These are phyloP conservation scores for Cryptosporidium meleagridis DNA, from an alignment of 169 alveolate species.

Conservation along the genomic window DNA sequence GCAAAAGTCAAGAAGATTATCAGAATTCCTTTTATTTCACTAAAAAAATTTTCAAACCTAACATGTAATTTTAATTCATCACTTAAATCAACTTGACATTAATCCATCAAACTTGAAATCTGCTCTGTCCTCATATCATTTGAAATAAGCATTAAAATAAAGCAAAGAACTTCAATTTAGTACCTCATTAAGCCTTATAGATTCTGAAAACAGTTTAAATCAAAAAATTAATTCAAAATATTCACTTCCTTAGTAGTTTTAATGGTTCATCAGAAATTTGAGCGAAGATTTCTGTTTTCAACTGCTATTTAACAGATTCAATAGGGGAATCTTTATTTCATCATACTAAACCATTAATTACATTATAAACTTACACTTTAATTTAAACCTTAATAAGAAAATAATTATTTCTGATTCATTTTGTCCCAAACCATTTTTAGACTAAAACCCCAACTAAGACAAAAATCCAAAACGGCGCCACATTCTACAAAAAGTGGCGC, in stretches of 20 bases:
- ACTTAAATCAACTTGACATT: not conserved
- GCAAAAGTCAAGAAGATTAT: not conserved
- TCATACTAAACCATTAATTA: constrained; percentile 4
- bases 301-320: constrained; percentile 19
- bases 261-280: constrained; percentile 39
- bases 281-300: constrained; percentile 66
- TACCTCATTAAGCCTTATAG: not conserved
- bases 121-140: not conserved
- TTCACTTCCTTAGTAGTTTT: too few species aligned
- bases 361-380: not conserved
- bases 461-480: not conserved
- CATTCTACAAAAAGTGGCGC: not conserved
- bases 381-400: not conserved
- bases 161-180: not conserved
- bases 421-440: not conserved
- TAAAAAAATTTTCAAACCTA: constrained; percentile 33
- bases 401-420: not conserved
- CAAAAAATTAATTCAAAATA: not conserved
- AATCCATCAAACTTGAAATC: not conserved
- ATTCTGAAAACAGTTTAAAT: not conserved
- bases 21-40: constrained; percentile 37
- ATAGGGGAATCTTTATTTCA: constrained; percentile 74
- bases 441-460: not conserved
- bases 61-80: constrained; percentile 50
- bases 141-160: not conserved